Evolutionary conservation across 2,329 filamentous ascomycete genomes (phyloP).

Genomic region (Alternaria rosae): DNA sequence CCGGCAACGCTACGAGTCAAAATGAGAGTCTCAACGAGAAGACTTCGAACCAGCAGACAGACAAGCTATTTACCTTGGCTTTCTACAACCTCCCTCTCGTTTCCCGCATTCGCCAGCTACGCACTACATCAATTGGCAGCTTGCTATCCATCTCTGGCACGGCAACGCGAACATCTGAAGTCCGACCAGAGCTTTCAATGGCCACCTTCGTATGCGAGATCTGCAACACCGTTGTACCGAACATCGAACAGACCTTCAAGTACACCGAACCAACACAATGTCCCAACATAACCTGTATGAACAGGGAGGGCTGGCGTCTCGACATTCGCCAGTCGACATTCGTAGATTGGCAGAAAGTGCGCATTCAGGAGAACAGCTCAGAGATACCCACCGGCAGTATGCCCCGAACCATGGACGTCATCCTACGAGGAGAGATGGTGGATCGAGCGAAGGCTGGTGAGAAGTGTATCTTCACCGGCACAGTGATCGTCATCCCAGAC

Average conservation of each 20-base stretch:
- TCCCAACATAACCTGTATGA: slow-evolving; percentile 85
- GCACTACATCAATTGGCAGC: slow-evolving; percentile 89
- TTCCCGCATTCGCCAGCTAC: slow-evolving; percentile 82
- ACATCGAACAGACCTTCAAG: slow-evolving; percentile 96
- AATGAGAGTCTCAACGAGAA: slow-evolving; percentile 68
- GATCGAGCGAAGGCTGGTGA: slow-evolving; percentile 97
- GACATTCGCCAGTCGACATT: slow-evolving; percentile 97
- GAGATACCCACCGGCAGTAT: slow-evolving; percentile 99
- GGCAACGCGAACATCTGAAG: slow-evolving; percentile 95
- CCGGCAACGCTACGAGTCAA: slow-evolving; percentile 65
- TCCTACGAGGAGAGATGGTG: slow-evolving; percentile 94
- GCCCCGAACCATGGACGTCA: slow-evolving; percentile 97
- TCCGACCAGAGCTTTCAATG: slow-evolving; percentile 88
- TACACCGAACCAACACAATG: slow-evolving; percentile 98
- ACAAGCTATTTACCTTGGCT: slow-evolving; percentile 91
- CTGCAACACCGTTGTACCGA: slow-evolving; percentile 83
- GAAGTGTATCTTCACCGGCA: slow-evolving; percentile 97
- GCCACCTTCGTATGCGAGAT: slow-evolving; percentile 92
- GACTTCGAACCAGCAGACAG: slow-evolving; percentile 91
- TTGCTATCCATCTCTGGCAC: slow-evolving; percentile 96
- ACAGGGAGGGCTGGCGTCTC: slow-evolving; percentile 92
- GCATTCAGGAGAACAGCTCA: slow-evolving; percentile 97
- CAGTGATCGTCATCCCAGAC: slow-evolving; percentile 94
- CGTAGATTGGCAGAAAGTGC: slow-evolving; percentile 98
- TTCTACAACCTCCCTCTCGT: slow-evolving; percentile 93